These are phyloP conservation scores for Euphrasia confusa DNA, from an alignment of 257 asterid genomes.

Conservation along the genomic window DNA sequence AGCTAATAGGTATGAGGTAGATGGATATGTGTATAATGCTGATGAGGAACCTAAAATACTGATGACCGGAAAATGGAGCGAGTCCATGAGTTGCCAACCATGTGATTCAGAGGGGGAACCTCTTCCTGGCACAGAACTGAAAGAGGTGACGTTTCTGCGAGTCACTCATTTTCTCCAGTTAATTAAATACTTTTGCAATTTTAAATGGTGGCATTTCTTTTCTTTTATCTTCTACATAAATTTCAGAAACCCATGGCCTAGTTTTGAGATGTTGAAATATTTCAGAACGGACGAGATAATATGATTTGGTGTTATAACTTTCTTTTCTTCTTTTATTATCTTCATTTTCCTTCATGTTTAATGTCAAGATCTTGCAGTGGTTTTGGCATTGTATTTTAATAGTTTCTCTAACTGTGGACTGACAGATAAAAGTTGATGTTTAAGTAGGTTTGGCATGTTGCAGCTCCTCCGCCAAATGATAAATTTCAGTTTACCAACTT, in stretches of 20 bases:
- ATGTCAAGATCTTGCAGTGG: not conserved
- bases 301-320: not conserved
- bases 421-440: constrained; percentile 2
- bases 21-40: constrained; percentile 91
- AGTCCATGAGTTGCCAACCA: constrained; percentile 81
- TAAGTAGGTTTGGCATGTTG: constrained; percentile 78
- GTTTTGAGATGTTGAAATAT: not conserved
- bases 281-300: not conserved
- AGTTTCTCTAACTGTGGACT: not conserved
- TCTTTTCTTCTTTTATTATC: not conserved
- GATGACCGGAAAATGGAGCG: constrained; percentile 98
- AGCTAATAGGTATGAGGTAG: constrained; percentile 95
- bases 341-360: not conserved
- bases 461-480: constrained; percentile 68
- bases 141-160: constrained; percentile 54
- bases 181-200: not conserved
- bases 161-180: not conserved
- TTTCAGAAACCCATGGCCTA: not conserved
- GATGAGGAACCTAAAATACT: constrained; percentile 90
- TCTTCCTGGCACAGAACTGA: constrained; percentile 75
- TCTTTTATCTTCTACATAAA: not conserved
- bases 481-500: constrained; percentile 85
- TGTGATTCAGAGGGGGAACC: constrained; percentile 98
- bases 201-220: not conserved
- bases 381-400: not conserved